Base-by-base conservation (phyloP, 2,329 filamentous ascomycete genomes). In the Pseudopithomyces maydicus region DNA sequence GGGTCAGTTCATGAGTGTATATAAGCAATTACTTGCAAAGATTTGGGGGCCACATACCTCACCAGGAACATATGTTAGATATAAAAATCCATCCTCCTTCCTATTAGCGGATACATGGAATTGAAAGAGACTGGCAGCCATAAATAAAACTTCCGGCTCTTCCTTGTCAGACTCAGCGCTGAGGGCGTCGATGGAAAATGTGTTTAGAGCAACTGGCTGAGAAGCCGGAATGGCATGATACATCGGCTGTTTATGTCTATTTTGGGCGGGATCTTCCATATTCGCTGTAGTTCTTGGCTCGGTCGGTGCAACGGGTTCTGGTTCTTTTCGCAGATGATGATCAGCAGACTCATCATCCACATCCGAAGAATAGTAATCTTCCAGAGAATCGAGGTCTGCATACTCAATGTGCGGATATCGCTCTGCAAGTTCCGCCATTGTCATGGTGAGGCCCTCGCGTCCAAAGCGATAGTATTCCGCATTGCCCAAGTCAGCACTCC, bases 21-120 rank as follows among this genome's bases (percentile, higher is more conserved):
- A 11, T 6, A 5, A 38, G 35, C 35, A 11, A n/a, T n/a, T n/a
- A 11, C 26, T 29, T 38, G 35, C 3, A 38, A 6, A 2, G 38
- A 19, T 29, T 8, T 29, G 8, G 26, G n/a, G n/a, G n/a, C 2
- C 6, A 47, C 26, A 33, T 44, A 79, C 75, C 68, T 97, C 94
- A 61, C 94, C 94, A 55, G 92, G 90, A 65, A 92, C 90, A 77
- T 97, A 97, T 39, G 91, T 94, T 60, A 97, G 80, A 74, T 32
- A 45, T 10, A 23, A 23, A 11, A 32, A n/a, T 8, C 43, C 43
- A 14, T 12, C 23, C 14, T 32, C 43, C 14, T 15, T n/a, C 23
- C 26, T 29, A 17, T 17, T 15, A 23, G 12, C 6, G 1, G 23
- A 3, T 11, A 33, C 11, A 15, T 48, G n/a, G 47, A 50, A 50